Base-by-base conservation (phyloP, 1,139 yeast genomes). In the Yarrowia galli region DNA sequence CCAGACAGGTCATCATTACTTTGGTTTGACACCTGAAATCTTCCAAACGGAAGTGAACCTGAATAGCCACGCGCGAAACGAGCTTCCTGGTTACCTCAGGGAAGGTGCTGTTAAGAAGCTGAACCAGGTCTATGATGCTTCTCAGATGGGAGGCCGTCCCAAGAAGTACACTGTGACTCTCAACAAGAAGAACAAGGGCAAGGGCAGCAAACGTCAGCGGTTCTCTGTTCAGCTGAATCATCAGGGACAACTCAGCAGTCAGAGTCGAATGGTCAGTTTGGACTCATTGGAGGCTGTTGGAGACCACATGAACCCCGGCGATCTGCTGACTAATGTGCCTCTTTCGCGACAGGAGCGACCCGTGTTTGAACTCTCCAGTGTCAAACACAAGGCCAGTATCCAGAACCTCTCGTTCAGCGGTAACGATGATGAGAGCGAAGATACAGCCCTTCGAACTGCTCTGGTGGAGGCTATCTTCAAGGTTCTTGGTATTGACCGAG, bases 1-100 rank as follows among this genome's bases (percentile, higher is more conserved):
- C 79, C 95, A 89, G 75, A 91, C 98, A 0, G 91, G 96, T 15
- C 96, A 93, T 75, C 85, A 87, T 72, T 95, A 95, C 76, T 81
- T 95, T 67, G 97, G 97, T 0, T 79, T 95, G 42, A 92, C 98
- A 0, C 82, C 86, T 35, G 97, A 92, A 73, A 87, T 95, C 48
- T 84, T 91, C 72, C 87, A 89, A 68, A 88, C 93, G 20, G 99
- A 95, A 75, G 79, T 85, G 6, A 81, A 82, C 23, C 80, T 95
- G 67, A 95, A 95, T 75, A 77, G 80, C 40, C 75, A 79, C 10
- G 79, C 83, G 1, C 77, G 79, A 23, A 79, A 80, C 69, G 84
- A 83, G 63, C 77, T 92, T 22, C 97, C 98, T 0, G 77, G 83
- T 8, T 88, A 89, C 77, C 78, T 89, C 35, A 81, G 81, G 68